Evolutionary conservation across 2,329 filamentous ascomycete genomes (phyloP).

Genomic region (Penicillium polonicum): DNA sequence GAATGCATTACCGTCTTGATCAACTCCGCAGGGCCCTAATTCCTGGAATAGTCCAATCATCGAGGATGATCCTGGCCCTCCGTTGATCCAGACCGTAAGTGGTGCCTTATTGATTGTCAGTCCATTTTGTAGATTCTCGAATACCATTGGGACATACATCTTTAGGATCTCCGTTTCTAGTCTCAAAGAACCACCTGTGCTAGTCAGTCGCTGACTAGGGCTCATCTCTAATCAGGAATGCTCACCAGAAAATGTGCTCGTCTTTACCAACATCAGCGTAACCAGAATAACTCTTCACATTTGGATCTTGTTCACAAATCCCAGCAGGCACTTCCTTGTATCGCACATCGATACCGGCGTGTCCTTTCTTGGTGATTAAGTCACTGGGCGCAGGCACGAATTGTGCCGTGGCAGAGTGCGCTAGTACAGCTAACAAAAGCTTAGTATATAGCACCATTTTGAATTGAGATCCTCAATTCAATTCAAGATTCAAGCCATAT

Average conservation of each 20-base stretch:
- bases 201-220: neutral
- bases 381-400: neutral
- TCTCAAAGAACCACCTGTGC: conserved; percentile 2
- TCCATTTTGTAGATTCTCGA: neutral
- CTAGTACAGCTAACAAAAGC: neutral
- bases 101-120: neutral
- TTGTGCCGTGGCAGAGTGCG: neutral
- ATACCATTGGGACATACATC: neutral
- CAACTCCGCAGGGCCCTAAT: conserved; percentile 1
- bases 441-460: neutral
- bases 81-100: conserved; percentile 2
- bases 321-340: conserved; percentile 22
- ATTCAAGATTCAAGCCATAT: neutral
- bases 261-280: conserved; percentile 22
- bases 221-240: neutral
- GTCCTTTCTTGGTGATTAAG: conserved; percentile 1
- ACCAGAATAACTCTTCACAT: conserved; percentile 24
- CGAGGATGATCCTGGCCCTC: neutral
- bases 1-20: neutral
- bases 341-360: conserved; percentile 15
- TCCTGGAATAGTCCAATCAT: conserved; percentile 3
- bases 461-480: neutral
- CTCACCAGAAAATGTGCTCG: conserved; percentile 23
- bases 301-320: conserved; percentile 22
- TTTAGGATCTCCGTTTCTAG: conserved; percentile 1